Base-by-base conservation (phyloP, 1,284 basidiomycete species). In the Cryptococcus floricola region DNA sequence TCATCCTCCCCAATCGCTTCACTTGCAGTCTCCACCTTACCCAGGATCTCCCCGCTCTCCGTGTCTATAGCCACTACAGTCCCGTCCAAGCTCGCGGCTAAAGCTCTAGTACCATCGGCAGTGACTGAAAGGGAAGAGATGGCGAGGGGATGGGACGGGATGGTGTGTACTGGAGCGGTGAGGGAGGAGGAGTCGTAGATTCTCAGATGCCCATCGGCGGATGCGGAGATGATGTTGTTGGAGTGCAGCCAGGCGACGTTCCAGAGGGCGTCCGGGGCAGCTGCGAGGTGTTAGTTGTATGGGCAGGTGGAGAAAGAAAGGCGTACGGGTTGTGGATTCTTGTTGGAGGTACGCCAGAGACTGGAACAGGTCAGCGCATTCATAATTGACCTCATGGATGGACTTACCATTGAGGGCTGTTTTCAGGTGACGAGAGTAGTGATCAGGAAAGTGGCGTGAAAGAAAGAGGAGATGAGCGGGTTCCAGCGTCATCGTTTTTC, bases 21-120 rank as follows among this genome's bases (percentile, higher is more conserved):
- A 47, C 80, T 80, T 66, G 84, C 91, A 62, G 88, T 91, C 71
- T 91, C 88, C 56, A 84, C 83, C 52, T 80, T 83, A 2, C 83
- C 87, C 1, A 83, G 71, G 2, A 86, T 69, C 37, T 81, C 78
- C 3, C 85, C 86, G 13, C 77, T 82, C 39, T 80, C 76, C 44
- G 89, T 68, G 68, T 91, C 85, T 81, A 85, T 85, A 14, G 92
- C 75, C 48, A 77, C 81, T 0, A 88, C 89, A 25, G 86, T 81
- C 0, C 91, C 91, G 64, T 93, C 90, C 13, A 93, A 79, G 48
- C 86, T 87, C 63, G 89, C 89, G 62, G 85, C 87, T 39, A 93
- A 71, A 0, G 84, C 88, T 28, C 76, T 79, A 46, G 77, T 79
- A 6, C 88, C 89, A 57, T 84, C 80, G 0, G 81, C 78, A 18